These are phyloP conservation scores for Geotrichum ghanense DNA, from an alignment of 805 yeast genomes.

Conservation along the genomic window DNA sequence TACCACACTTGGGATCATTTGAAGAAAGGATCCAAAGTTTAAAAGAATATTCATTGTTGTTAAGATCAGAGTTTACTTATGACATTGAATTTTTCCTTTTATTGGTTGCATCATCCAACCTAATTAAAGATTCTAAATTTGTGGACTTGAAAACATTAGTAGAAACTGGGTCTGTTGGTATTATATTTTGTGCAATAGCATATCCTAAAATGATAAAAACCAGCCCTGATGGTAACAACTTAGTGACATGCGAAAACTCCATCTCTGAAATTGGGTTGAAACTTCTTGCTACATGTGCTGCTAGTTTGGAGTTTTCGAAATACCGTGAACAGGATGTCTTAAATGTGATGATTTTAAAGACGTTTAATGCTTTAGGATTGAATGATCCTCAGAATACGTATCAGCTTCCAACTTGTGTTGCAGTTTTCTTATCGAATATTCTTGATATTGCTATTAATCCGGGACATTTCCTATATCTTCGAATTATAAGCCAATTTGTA, in stretches of 20 bases:
- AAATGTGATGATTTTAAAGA: constrained; percentile 15
- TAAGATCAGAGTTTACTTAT: constrained; percentile 21
- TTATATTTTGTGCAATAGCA: constrained; percentile 27
- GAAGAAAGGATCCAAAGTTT: not conserved
- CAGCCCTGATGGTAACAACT: not conserved
- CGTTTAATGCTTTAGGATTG: constrained; percentile 3
- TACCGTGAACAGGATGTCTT: constrained; percentile 49
- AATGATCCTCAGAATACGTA: constrained; percentile 3
- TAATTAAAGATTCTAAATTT: constrained; percentile 19
- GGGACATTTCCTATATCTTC: constrained; percentile 62
- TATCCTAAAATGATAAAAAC: not conserved
- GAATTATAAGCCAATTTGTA: constrained; percentile 49
- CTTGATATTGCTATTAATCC: constrained; percentile 55
- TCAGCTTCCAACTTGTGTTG: constrained; percentile 36
- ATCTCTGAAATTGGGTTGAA: constrained; percentile 26
- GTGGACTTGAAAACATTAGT: constrained; percentile 46
- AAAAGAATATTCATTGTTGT: not conserved
- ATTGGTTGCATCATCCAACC: constrained; percentile 46
- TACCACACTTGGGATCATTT: not conserved
- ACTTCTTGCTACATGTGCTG: not conserved
- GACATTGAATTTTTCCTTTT: constrained; percentile 64
- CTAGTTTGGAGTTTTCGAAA: constrained; percentile 29
- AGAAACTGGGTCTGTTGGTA: constrained; percentile 44
- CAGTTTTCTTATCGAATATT: constrained; percentile 44
- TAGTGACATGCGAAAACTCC: constrained; percentile 10